phyloP scores from a whole-genome alignment of 73 alveolate species.

The Tetrahymena elliotti region DNA sequence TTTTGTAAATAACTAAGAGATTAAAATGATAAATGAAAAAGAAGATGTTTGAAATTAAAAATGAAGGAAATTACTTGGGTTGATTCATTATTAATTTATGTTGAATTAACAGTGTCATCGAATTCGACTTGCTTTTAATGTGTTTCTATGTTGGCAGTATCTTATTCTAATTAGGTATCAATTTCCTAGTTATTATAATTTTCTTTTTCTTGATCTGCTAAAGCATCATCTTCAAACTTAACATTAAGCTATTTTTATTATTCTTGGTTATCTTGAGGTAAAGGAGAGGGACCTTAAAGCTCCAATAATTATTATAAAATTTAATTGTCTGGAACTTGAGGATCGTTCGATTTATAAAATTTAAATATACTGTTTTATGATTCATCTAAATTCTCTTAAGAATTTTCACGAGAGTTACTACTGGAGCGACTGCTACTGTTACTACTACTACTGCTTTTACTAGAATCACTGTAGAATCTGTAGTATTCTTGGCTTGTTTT shows the following conservation, averaged over 20 bases:
- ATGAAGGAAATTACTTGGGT: neutral
- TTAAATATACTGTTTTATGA: neutral
- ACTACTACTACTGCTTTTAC: neutral
- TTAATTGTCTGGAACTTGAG: neutral
- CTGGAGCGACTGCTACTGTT: neutral
- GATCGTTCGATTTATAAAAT: neutral
- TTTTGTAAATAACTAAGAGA: too few species aligned
- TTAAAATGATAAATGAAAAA: too few species aligned
- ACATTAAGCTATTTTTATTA: neutral
- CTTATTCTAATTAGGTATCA: neutral
- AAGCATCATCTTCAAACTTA: neutral
- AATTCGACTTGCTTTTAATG: neutral
- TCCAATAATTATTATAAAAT: too few species aligned
- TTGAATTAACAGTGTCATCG: neutral
- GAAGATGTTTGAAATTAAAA: too few species aligned
- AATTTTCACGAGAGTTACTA: neutral
- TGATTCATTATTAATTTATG: neutral
- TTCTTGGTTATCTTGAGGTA: neutral
- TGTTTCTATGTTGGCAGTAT: neutral
- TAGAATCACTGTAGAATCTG: neutral
- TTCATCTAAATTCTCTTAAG: neutral
- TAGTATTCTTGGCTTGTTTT: neutral
- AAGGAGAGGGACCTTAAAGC: neutral
- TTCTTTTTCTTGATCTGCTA: neutral
- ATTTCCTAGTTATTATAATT: neutral